Percentiles rank a stretch among this genome's conserved stretches.
Conservation (phyloP, 177 flowering plant species). For the Tripterygium wilfordii region DNA sequence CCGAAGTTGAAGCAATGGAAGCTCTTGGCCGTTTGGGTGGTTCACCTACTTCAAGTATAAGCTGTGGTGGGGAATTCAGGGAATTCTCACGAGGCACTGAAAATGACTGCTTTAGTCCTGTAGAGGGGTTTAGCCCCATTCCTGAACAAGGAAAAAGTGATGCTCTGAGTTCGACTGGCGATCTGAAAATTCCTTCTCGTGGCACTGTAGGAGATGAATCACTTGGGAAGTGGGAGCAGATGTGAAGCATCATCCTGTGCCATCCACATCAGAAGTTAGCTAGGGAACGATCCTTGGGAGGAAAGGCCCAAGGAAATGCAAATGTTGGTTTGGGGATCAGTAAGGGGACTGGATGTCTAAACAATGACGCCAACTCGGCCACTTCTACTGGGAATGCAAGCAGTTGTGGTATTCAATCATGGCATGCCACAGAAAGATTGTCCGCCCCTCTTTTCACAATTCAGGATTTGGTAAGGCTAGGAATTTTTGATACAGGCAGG, state of each 20-base stretch:
- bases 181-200: slow-evolving; percentile 24
- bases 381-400: slow-evolving; percentile 12
- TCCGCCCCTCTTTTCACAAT: slow-evolving; percentile 20
- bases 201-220: too few species aligned
- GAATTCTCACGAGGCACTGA: slow-evolving; percentile 19
- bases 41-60: slow-evolving; percentile 50
- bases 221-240: slow-evolving; percentile 27
- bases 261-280: slow-evolving; percentile 3
- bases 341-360: slow-evolving; percentile 15
- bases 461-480: slow-evolving; percentile 26
- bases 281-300: too few species aligned
- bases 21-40: slow-evolving; percentile 34
- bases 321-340: slow-evolving; percentile 26
- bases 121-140: slow-evolving; percentile 34
- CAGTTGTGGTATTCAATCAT: slow-evolving; percentile 23
- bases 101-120: slow-evolving; percentile 38
- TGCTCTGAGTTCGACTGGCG: slow-evolving; percentile 36
- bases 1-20: slow-evolving; percentile 63
- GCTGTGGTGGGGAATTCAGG: too few species aligned
- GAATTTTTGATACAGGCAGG: slow-evolving; percentile 30
- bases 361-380: slow-evolving; percentile 15
- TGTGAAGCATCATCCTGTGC: slow-evolving; percentile 12
- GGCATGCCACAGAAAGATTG: slow-evolving; percentile 22
- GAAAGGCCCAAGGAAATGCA: slow-evolving; percentile 20
- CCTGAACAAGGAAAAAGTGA: slow-evolving; percentile 31